Evolutionary conservation across 805 yeast genomes (phyloP).

Genomic region (Monosporozyma solicola): DNA sequence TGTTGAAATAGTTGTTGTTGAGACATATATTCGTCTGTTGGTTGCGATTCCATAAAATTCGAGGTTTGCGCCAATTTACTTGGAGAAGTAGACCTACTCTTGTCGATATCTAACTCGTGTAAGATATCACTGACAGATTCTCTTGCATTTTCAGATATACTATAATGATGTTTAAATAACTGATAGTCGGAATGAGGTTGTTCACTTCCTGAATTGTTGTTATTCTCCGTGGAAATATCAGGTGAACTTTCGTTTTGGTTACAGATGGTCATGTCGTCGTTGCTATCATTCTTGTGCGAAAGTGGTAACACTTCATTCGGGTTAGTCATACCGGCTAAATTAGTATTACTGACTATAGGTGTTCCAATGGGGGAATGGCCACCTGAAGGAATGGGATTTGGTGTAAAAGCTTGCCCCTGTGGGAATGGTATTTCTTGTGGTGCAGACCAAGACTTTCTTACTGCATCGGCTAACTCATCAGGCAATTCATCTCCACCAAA

Average conservation of each 20-base stretch:
- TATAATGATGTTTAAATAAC: constrained; percentile 22
- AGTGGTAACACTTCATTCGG: neutral
- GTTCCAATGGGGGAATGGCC: constrained; percentile 15
- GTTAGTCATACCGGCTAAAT: neutral
- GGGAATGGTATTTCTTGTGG: neutral
- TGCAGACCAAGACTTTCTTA: constrained; percentile 29
- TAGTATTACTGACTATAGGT: constrained; percentile 3
- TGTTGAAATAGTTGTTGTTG: neutral
- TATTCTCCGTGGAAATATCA: neutral
- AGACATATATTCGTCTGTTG: neutral
- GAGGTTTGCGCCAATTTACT: neutral
- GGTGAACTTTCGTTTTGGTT: neutral
- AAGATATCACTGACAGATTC: constrained; percentile 18
- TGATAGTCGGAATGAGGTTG: constrained; percentile 13
- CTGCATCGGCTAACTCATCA: constrained; percentile 25
- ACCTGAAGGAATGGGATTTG: neutral
- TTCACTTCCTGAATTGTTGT: neutral
- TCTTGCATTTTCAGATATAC: constrained; percentile 18
- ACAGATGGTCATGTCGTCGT: neutral
- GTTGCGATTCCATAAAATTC: neutral
- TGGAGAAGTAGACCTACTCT: neutral
- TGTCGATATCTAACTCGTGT: constrained; percentile 10
- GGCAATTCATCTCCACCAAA: constrained; percentile 10
- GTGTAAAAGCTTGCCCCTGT: neutral
- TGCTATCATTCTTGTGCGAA: neutral